These are phyloP conservation scores for Dioszegia hungarica DNA, from an alignment of 768 basidiomycete genomes.

Conservation along the genomic window DNA sequence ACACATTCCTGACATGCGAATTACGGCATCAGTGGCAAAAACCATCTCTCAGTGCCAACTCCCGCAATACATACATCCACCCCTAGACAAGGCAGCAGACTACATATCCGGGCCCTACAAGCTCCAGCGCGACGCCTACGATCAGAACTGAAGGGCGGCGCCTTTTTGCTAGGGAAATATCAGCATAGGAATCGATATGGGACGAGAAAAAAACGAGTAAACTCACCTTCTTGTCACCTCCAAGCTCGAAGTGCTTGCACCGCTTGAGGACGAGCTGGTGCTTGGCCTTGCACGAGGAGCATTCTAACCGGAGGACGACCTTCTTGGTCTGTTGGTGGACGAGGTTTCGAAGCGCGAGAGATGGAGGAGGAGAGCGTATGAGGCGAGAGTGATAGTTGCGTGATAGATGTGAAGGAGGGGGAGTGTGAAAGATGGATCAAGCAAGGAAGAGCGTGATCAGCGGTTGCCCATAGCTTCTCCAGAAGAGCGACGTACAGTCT, in stretches of 20 bases:
- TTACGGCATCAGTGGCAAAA: too few relatives aligned
- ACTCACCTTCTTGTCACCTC: constrained; percentile 96
- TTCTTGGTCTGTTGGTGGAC: constrained; percentile 72
- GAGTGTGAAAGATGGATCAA: not conserved
- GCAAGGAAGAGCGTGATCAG: constrained; percentile 7
- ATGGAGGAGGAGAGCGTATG: not conserved
- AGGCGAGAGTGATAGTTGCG: not conserved
- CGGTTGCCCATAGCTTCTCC: not conserved
- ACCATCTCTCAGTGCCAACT: too few relatives aligned
- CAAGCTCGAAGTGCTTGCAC: constrained; percentile 99
- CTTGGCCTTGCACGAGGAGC: constrained; percentile 98
- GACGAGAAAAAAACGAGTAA: too few relatives aligned
- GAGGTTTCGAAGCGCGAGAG: not conserved
- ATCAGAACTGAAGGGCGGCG: too few relatives aligned
- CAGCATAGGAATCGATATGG: constrained; percentile 10
- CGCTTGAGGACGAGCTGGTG: constrained; percentile 94
- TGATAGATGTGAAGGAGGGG: not conserved
- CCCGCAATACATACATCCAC: too few relatives aligned
- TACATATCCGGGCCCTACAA: too few relatives aligned
- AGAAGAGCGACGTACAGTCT: constrained; percentile 43
- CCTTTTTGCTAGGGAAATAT: too few relatives aligned
- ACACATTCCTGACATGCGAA: too few relatives aligned
- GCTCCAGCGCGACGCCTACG: too few relatives aligned
- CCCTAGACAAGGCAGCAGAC: too few relatives aligned
- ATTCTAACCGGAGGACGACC: constrained; percentile 95